These are phyloP conservation scores for Setaria italica DNA, from an alignment of 202 grass and related monocot genomes.

Conservation along the genomic window DNA sequence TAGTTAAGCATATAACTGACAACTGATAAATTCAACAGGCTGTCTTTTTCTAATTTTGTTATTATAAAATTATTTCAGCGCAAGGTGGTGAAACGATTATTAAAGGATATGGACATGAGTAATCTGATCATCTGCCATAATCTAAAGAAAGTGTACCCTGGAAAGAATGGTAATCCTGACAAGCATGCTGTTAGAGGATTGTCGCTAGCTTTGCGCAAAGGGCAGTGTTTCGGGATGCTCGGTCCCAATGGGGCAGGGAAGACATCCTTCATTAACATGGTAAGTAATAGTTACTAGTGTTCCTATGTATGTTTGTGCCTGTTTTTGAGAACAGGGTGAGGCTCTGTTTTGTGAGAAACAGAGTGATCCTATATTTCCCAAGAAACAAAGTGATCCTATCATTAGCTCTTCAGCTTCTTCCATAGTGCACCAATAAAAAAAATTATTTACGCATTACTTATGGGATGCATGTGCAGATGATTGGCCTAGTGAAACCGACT, in stretches of 20 bases:
- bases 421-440: neutral
- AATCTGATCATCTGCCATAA: constrained; percentile 82
- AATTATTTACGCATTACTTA: neutral
- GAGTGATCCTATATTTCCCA: neutral
- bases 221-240: constrained; percentile 95
- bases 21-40: constrained; percentile 7
- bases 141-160: constrained; percentile 81
- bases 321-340: neutral
- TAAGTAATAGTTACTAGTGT: constrained; percentile 26
- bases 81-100: constrained; percentile 65
- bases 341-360: constrained; percentile 18
- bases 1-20: constrained; percentile 41
- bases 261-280: constrained; percentile 93
- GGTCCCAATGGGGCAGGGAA: constrained; percentile 93
- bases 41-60: neutral
- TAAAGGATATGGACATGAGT: constrained; percentile 49
- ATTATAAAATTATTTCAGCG: constrained; percentile 46
- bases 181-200: constrained; percentile 79
- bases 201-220: constrained; percentile 78
- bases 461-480: constrained; percentile 65
- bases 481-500: constrained; percentile 64
- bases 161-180: constrained; percentile 72
- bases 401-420: constrained; percentile 10
- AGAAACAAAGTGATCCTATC: neutral
- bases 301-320: neutral